A percentile compares a stretch with the other conserved stretches of the same genome.
Conservation (phyloP, 225 moss, liverwort and hornwort species). For the Pleurozium schreberi region DNA sequence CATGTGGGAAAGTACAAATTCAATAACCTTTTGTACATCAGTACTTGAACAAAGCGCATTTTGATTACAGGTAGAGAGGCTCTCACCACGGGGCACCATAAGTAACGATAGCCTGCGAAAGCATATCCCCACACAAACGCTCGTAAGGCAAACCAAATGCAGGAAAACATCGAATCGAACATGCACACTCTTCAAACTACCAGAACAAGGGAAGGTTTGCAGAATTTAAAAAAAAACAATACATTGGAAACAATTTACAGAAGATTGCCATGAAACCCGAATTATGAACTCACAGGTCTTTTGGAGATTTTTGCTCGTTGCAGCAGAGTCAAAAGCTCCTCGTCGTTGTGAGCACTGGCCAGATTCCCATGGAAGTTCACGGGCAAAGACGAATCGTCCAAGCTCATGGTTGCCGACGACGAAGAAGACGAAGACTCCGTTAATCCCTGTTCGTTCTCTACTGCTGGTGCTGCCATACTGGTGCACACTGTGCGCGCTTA, state of each 20-base stretch:
- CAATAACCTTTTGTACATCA: not conserved
- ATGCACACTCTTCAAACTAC: not conserved
- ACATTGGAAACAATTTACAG: not conserved
- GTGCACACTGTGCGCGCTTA: not conserved
- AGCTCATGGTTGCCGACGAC: not conserved
- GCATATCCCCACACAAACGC: not conserved
- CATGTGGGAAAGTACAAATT: not conserved
- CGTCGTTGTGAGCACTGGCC: constrained; percentile 47
- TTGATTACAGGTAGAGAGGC: not conserved
- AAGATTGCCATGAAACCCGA: not conserved
- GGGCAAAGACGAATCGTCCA: constrained; percentile 54
- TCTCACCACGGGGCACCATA: constrained; percentile 90
- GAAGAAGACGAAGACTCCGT: not conserved
- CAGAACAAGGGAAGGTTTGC: not conserved
- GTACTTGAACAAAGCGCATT: not conserved
- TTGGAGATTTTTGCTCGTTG: constrained; percentile 47
- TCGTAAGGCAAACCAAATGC: not conserved
- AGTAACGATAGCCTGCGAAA: constrained; percentile 63
- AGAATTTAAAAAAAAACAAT: not conserved
- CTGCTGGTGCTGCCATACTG: not conserved
- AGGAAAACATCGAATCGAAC: not conserved
- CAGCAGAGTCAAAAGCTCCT: constrained; percentile 54
- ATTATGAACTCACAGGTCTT: constrained; percentile 45
- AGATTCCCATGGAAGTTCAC: constrained; percentile 80
- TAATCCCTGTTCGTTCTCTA: not conserved